Percentiles rank a stretch among this genome's conserved stretches.
phyloP scores from a whole-genome alignment of 352 stramenopile genomes.

The Globisporangium uncinulatum region DNA sequence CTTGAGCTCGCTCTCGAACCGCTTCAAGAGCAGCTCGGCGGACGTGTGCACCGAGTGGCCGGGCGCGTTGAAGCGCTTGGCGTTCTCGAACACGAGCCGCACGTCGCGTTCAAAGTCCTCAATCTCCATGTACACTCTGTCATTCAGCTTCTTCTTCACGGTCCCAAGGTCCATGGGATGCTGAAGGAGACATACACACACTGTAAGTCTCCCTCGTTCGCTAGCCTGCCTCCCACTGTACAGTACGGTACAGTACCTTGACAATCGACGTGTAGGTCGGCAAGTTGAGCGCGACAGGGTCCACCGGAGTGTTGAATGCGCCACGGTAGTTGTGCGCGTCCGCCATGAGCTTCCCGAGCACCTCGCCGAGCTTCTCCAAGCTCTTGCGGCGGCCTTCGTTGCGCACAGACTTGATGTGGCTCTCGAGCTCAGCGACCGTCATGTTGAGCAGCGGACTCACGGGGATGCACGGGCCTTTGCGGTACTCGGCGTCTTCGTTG shows the following conservation, averaged over 20 bases:
- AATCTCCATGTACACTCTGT: slow-evolving; percentile 79
- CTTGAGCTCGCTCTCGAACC: slow-evolving; percentile 63
- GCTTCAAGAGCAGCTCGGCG: slow-evolving; percentile 46
- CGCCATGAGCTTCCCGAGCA: slow-evolving; percentile 69
- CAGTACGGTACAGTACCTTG: slow-evolving; percentile 20
- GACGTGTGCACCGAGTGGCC: slow-evolving; percentile 76
- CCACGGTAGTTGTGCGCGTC: slow-evolving; percentile 65
- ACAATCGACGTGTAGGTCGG: slow-evolving; percentile 69
- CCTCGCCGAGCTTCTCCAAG: slow-evolving; percentile 60
- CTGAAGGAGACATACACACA: slow-evolving; percentile 13
- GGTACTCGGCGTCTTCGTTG: slow-evolving; percentile 6
- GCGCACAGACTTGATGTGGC: slow-evolving; percentile 64
- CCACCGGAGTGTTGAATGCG: slow-evolving; percentile 73
- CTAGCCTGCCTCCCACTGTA: neutral
- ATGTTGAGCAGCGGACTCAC: slow-evolving; percentile 59
- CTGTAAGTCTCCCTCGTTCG: neutral
- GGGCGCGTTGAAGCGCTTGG: slow-evolving; percentile 80
- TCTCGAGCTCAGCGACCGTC: slow-evolving; percentile 44
- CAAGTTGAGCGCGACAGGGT: slow-evolving; percentile 60
- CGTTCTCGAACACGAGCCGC: slow-evolving; percentile 87
- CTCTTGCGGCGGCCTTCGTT: slow-evolving; percentile 51
- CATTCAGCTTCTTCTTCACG: slow-evolving; percentile 75
- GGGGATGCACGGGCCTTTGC: slow-evolving; percentile 9
- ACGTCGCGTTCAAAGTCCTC: slow-evolving; percentile 78
- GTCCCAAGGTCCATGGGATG: slow-evolving; percentile 92